These are phyloP conservation scores for Yamadazyma takamatsuzukensis DNA, from an alignment of 805 yeast species.

Conservation along the genomic window DNA sequence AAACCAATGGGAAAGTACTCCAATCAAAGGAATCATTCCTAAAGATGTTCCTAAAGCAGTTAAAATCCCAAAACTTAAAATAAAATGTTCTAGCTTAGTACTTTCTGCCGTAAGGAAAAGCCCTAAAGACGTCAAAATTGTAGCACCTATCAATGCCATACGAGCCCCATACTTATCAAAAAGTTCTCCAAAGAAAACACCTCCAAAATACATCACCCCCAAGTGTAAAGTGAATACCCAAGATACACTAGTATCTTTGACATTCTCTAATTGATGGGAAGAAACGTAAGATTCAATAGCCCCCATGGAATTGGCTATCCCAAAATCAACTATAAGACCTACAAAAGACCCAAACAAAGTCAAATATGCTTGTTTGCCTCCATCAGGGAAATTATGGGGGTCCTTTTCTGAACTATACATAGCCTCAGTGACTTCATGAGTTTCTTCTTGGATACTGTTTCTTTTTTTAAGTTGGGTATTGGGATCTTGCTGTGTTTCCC, in stretches of 20 bases:
- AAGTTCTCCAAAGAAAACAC: slow-evolving; percentile 26
- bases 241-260: slow-evolving; percentile 20
- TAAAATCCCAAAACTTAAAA: slow-evolving; percentile 21
- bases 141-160: slow-evolving; percentile 18
- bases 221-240: slow-evolving; percentile 32
- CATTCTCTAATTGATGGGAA: slow-evolving; percentile 16
- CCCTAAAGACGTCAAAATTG: slow-evolving; percentile 20
- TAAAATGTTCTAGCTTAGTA: slow-evolving; percentile 21
- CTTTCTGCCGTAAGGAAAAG: slow-evolving; percentile 23
- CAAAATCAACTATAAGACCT: slow-evolving; percentile 25
- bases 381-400: slow-evolving; percentile 26
- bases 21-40: slow-evolving; percentile 27
- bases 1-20: slow-evolving; percentile 26
- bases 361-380: slow-evolving; percentile 23
- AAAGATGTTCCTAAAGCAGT: slow-evolving; percentile 27
- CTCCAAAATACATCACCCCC: slow-evolving; percentile 27
- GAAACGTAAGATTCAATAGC: slow-evolving; percentile 25
- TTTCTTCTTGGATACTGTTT: too few species aligned
- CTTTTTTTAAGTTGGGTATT: too few species aligned
- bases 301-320: slow-evolving; percentile 26
- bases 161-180: slow-evolving; percentile 25
- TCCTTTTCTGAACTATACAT: slow-evolving; percentile 20
- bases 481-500: too few species aligned
- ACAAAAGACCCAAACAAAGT: slow-evolving; percentile 24
- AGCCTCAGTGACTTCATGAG: background rate